These are phyloP conservation scores for Conidiobolus incongruus DNA, from an alignment of 371 early-diverging fungal genomes.

Conservation along the genomic window DNA sequence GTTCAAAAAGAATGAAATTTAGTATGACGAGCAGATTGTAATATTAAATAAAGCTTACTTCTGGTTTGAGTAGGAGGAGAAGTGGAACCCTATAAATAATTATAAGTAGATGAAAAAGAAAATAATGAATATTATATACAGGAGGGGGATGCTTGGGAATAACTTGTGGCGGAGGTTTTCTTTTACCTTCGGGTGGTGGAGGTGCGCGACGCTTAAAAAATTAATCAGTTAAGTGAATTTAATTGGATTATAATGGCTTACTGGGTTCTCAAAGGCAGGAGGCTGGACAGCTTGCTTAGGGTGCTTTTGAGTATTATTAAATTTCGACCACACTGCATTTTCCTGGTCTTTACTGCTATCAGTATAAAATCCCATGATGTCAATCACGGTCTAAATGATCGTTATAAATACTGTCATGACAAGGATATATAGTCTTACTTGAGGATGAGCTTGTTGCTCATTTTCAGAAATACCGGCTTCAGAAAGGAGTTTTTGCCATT, in stretches of 20 bases:
- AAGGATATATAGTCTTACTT: constrained; percentile 20
- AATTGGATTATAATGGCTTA: constrained; percentile 1
- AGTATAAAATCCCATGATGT: constrained; percentile 83
- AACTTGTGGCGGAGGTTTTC: neutral
- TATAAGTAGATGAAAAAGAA: neutral
- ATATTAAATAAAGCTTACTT: constrained; percentile 7
- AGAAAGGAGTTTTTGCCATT: constrained; percentile 78
- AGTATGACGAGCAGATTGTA: too few species aligned
- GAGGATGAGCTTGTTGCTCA: constrained; percentile 86
- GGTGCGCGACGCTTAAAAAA: constrained; percentile 5
- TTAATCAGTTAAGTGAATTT: neutral
- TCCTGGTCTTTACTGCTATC: constrained; percentile 37
- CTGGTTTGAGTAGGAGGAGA: too few species aligned
- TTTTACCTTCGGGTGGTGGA: constrained; percentile 7
- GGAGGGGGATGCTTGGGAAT: constrained; percentile 4
- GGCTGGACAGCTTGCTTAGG: constrained; percentile 13
- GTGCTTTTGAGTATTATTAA: constrained; percentile 23
- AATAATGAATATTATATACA: neutral
- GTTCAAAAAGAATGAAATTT: constrained; percentile 6
- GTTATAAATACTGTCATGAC: neutral
- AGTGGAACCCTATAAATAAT: constrained; percentile 5
- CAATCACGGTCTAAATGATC: constrained; percentile 49
- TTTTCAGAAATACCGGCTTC: constrained; percentile 86
- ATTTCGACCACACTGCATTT: constrained; percentile 76
- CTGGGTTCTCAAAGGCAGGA: constrained; percentile 12